phyloP scores from a whole-genome alignment of 768 basidiomycete genomes.

The Leccinum rimulosum region DNA sequence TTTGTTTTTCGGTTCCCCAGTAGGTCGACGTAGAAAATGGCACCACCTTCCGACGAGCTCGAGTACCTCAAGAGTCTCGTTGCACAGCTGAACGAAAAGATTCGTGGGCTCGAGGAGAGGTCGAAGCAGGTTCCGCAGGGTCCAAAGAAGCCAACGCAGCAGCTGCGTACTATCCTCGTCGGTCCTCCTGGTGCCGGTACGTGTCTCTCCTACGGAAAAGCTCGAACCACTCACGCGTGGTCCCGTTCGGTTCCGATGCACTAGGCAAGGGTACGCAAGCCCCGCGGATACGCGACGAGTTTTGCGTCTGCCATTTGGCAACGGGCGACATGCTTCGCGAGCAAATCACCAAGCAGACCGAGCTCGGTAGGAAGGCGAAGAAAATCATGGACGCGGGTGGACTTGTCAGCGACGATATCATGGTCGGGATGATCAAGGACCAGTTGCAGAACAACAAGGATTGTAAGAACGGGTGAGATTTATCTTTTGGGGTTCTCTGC shows the following conservation, averaged over 20 bases:
- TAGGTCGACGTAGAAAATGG: constrained; percentile 41
- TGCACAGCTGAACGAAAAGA: constrained; percentile 87
- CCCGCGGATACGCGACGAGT: constrained; percentile 86
- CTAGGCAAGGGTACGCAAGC: constrained; percentile 98
- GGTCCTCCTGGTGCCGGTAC: constrained; percentile 97
- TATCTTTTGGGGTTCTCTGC: not conserved
- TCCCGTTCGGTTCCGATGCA: not conserved
- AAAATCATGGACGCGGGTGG: constrained; percentile 96
- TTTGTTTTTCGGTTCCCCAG: not conserved
- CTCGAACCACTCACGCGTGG: not conserved
- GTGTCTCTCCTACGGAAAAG: constrained; percentile 21
- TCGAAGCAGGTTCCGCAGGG: constrained; percentile 45
- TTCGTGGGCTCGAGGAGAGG: constrained; percentile 70
- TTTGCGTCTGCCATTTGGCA: constrained; percentile 96
- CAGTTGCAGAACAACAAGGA: constrained; percentile 90
- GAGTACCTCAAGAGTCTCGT: constrained; percentile 95
- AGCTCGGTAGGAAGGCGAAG: constrained; percentile 89
- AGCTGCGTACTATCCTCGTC: constrained; percentile 87
- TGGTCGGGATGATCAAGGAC: constrained; percentile 96
- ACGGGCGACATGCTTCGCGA: constrained; percentile 99
- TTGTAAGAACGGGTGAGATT: constrained; percentile 91
- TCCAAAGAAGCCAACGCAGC: constrained; percentile 64
- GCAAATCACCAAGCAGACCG: constrained; percentile 84
- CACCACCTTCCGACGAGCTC: constrained; percentile 66
- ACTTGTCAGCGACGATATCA: constrained; percentile 94